Base-by-base conservation (phyloP, 176 grass and related monocot species). In the Oryza meyeriana region DNA sequence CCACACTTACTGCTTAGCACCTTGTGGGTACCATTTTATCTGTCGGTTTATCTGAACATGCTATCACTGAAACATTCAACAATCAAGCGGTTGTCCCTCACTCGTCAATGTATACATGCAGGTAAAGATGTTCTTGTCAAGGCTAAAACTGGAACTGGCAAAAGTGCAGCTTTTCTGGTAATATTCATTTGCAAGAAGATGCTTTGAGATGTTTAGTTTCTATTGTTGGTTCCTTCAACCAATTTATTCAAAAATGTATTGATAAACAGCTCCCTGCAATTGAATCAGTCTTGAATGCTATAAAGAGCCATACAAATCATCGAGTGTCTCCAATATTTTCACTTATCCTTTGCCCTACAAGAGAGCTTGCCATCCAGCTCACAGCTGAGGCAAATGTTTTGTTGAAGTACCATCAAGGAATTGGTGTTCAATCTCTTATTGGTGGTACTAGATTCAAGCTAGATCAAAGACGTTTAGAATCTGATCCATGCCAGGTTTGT, bases 201-300 rank as follows among this genome's bases (percentile, higher is more conserved):
- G 58, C 20, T 36, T 12, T 64, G 27, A 36, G 52, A 83, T 41
- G 27, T 83, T 74, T 33, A 62, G 29, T 80, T 81, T 58, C 28
- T 85, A 67, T 71, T 38, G 27, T 33, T 71, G 50, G 42, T 80
- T 71, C 62, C 39, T 63, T 75, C 69, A 81, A 64, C 48, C 31
- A 44, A 83, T 87, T 88, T 84, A 86, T 87, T 79, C 76, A 80
- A 80, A 41, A 76, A 69, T 88, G 68, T 72, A 75, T 87, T 84
- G 89, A 88, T 88, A 90, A 85, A 94, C 94, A 94, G 95, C 85
- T 97, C 76, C 95, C 95, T 92, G 92, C 92, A 93, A 98, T 98
- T 82, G 95, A 98, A 94, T 88, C 92, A 94, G 92, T 93, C 84
- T 71, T 94, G 59, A 91, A 98, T 63, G 84, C 71, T 81, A 91